Conservation (phyloP, 192 early-diverging fungal genomes). For the Umbelopsis sp. region DNA sequence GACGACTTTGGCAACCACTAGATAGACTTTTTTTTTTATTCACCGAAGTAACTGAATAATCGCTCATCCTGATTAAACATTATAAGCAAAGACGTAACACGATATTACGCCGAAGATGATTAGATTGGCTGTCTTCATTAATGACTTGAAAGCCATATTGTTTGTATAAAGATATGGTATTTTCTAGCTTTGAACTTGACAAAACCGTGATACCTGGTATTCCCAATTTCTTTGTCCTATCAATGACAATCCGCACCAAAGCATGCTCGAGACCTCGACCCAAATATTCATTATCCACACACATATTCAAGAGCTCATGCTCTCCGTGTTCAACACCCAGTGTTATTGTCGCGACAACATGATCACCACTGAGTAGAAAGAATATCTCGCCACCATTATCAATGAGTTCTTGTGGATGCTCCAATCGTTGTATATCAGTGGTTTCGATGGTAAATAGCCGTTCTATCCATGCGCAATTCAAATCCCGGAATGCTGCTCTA, state of each 20-base stretch:
- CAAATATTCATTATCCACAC: background rate
- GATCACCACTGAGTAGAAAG: background rate
- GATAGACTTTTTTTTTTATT: background rate
- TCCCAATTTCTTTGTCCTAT: background rate
- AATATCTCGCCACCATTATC: constrained; percentile 9
- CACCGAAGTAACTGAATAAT: background rate
- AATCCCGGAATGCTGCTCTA: constrained; percentile 1
- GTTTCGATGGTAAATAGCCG: background rate
- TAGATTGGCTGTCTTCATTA: background rate
- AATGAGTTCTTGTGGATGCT: background rate
- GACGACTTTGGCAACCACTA: too few species aligned
- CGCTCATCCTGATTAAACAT: background rate
- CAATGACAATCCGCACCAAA: background rate
- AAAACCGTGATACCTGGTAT: background rate
- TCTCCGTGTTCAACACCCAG: constrained; percentile 2
- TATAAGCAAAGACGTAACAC: constrained; percentile 4
- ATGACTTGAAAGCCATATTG: constrained; percentile 1
- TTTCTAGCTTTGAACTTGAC: background rate
- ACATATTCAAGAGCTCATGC: background rate
- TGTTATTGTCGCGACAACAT: background rate
- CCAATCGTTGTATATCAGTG: background rate
- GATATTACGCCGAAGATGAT: background rate
- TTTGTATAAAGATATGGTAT: background rate
- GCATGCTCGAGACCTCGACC: background rate
- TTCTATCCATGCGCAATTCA: constrained; percentile 5